phyloP scores from a whole-genome alignment of 371 early-diverging fungal genomes.

The Mortierella sp. region DNA sequence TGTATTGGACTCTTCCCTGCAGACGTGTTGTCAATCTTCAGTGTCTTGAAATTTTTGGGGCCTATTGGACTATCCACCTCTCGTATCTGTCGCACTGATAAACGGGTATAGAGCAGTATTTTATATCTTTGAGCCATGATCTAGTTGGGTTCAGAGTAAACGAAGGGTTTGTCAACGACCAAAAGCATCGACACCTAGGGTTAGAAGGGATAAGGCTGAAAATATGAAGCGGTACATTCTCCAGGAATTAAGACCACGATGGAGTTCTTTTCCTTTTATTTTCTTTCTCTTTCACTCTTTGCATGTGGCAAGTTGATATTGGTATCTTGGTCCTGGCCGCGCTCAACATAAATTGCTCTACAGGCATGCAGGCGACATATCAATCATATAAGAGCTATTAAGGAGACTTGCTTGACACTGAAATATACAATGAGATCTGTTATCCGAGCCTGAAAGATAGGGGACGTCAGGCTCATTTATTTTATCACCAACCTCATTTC shows the following conservation, averaged over 20 bases:
- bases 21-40: conserved; percentile 36
- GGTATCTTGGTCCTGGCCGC: not conserved
- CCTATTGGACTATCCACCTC: conserved; percentile 26
- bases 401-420: too few species aligned
- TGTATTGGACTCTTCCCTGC: conserved; percentile 25
- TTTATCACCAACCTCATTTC: too few species aligned
- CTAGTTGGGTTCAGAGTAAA: conserved; percentile 24
- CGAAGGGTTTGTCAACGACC: not conserved
- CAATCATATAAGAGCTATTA: too few species aligned
- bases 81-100: conserved; percentile 16
- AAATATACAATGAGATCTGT: not conserved
- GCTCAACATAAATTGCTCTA: not conserved
- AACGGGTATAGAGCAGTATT: conserved; percentile 34
- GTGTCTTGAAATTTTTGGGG: conserved; percentile 30
- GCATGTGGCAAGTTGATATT: too few species aligned
- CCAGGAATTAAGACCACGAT: not conserved
- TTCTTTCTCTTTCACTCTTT: too few species aligned
- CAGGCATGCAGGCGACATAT: too few species aligned
- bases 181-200: not conserved
- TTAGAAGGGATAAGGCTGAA: conserved; percentile 1
- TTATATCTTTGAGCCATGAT: conserved; percentile 24
- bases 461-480: too few species aligned
- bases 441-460: too few species aligned
- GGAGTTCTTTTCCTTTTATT: too few species aligned
- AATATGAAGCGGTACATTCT: not conserved